These are phyloP conservation scores for Peniophora sp. DNA, from an alignment of 1,284 basidiomycete genomes.

Conservation along the genomic window DNA sequence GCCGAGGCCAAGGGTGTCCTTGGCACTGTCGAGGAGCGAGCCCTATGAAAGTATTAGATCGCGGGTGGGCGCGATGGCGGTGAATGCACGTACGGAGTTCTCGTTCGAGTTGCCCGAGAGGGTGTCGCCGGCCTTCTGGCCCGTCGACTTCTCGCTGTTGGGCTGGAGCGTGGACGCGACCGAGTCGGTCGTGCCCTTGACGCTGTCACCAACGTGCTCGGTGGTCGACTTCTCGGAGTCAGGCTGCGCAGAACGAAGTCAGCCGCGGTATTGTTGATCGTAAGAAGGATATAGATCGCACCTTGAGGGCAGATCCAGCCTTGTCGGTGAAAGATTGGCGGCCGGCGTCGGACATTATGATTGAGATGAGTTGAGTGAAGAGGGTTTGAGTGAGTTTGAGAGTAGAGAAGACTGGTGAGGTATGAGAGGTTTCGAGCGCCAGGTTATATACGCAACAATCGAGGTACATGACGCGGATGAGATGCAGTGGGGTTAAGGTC, in stretches of 20 bases:
- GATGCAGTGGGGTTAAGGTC: too few relatives aligned
- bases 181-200: constrained; percentile 26
- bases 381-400: too few relatives aligned
- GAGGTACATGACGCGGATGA: too few relatives aligned
- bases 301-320: constrained; percentile 26
- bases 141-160: constrained; percentile 33
- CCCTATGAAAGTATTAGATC: constrained; percentile 16
- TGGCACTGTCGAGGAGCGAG: constrained; percentile 39
- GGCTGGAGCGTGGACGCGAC: constrained; percentile 27
- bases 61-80: not conserved
- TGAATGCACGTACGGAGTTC: constrained; percentile 17
- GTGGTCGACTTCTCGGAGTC: constrained; percentile 24
- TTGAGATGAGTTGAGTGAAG: not conserved
- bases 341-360: constrained; percentile 29
- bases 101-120: constrained; percentile 32
- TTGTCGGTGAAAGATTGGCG: constrained; percentile 37
- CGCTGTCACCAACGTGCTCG: constrained; percentile 26
- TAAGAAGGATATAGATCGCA: constrained; percentile 10
- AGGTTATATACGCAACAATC: too few relatives aligned
- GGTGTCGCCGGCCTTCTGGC: constrained; percentile 36
- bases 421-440: too few relatives aligned
- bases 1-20: constrained; percentile 41
- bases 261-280: not conserved
- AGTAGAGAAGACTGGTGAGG: too few relatives aligned
- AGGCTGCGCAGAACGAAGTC: constrained; percentile 13